Conservation (phyloP, 768 basidiomycete genomes). For the Suillus alpinus region DNA sequence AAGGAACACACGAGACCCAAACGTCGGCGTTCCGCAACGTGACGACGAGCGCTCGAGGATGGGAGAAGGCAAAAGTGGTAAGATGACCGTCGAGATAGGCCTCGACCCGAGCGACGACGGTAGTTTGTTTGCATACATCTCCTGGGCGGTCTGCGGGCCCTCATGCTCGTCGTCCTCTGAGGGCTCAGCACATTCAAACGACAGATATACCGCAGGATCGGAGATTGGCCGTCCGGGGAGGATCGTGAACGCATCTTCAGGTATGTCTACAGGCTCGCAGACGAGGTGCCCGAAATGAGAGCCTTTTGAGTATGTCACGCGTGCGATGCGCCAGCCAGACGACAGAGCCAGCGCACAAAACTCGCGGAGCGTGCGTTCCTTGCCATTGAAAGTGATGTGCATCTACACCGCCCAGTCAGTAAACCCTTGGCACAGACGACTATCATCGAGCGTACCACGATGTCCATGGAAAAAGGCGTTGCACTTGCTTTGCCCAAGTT, state of each 20-base stretch:
- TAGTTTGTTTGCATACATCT: background rate
- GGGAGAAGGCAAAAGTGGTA: conserved; percentile 19
- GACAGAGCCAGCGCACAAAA: conserved; percentile 49
- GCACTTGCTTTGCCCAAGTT: conserved; percentile 70
- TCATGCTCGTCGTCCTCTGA: background rate
- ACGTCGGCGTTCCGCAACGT: conserved; percentile 60
- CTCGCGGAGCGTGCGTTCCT: conserved; percentile 70
- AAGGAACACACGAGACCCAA: conserved; percentile 46
- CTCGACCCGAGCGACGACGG: background rate
- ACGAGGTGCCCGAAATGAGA: conserved; percentile 71
- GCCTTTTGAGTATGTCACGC: conserved; percentile 55
- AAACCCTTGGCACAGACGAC: background rate
- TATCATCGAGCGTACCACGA: conserved; percentile 44
- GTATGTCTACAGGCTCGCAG: conserved; percentile 59
- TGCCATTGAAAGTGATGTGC: conserved; percentile 65
- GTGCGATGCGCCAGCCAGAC: conserved; percentile 60
- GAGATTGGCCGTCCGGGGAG: background rate
- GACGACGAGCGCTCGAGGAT: conserved; percentile 46
- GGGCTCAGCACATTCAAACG: background rate
- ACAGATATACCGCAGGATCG: background rate
- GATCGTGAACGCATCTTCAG: conserved; percentile 30
- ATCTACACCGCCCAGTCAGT: conserved; percentile 41
- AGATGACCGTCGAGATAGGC: conserved; percentile 1
- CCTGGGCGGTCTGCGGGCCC: background rate
- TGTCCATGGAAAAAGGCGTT: conserved; percentile 69